Conservation (phyloP, 768 basidiomycete genomes). For the Leucocoprinus sp. region DNA sequence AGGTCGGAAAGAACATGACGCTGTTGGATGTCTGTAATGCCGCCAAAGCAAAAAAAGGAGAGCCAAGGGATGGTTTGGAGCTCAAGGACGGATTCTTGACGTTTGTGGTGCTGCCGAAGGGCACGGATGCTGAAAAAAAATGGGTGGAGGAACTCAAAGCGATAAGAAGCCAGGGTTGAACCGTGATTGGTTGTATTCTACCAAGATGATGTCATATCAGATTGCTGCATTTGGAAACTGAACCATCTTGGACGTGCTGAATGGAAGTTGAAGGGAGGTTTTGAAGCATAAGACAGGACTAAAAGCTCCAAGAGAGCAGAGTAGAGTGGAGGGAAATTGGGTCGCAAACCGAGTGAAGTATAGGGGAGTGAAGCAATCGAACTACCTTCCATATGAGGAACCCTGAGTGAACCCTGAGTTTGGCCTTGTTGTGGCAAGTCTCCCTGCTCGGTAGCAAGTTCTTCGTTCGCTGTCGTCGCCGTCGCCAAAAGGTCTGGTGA, state of each 20-base stretch:
- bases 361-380: conserved; percentile 3
- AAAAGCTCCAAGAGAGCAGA: neutral
- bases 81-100: conserved; percentile 76
- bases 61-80: conserved; percentile 70
- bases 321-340: neutral
- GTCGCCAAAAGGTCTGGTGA: conserved; percentile 65
- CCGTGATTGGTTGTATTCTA: neutral
- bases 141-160: conserved; percentile 90
- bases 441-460: conserved; percentile 20
- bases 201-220: conserved; percentile 2
- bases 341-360: neutral
- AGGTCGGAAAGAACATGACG: conserved; percentile 87
- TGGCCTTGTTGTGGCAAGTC: conserved; percentile 27
- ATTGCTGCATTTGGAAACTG: no score
- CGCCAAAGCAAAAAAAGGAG: conserved; percentile 51
- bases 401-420: conserved; percentile 12
- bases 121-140: conserved; percentile 55
- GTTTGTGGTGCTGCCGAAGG: conserved; percentile 73
- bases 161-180: conserved; percentile 23
- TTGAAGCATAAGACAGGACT: neutral
- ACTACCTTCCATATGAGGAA: conserved; percentile 6
- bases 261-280: neutral
- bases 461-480: conserved; percentile 35
- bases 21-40: conserved; percentile 66
- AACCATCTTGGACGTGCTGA: no score